Percentiles rank a stretch among this genome's conserved stretches.
Evolutionary conservation across 768 basidiomycete species (phyloP).

Genomic region (Pulveroboletus sp.): DNA sequence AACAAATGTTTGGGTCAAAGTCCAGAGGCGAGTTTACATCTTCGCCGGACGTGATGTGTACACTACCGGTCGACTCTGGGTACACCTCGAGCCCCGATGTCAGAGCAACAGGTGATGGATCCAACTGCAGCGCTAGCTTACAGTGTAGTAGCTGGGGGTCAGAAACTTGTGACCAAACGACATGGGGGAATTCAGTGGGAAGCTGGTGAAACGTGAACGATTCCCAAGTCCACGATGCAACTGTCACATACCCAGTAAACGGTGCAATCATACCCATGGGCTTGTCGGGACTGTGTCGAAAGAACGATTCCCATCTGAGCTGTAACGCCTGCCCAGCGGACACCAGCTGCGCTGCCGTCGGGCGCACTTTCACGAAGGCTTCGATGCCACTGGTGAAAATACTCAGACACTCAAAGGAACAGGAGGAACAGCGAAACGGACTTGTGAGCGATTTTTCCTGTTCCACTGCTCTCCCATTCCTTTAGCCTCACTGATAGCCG

Average conservation of each 20-base stretch:
- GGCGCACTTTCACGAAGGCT: conserved; percentile 53
- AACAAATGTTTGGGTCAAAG: conserved; percentile 40
- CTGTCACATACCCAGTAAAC: conserved; percentile 36
- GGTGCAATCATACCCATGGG: conserved; percentile 42
- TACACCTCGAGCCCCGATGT: conserved; percentile 29
- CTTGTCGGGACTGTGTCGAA: conserved; percentile 48
- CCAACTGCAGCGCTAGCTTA: too few relatives aligned
- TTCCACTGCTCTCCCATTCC: conserved; percentile 37
- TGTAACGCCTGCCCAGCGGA: conserved; percentile 43
- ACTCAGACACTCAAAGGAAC: not conserved
- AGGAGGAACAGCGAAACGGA: conserved; percentile 19
- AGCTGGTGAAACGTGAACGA: conserved; percentile 15
- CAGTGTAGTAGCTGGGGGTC: conserved; percentile 23
- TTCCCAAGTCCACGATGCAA: not conserved
- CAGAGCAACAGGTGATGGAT: not conserved
- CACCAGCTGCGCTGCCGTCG: conserved; percentile 43
- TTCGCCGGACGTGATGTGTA: conserved; percentile 43
- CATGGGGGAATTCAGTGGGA: conserved; percentile 13
- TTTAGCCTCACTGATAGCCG: conserved; percentile 20
- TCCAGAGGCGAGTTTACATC: conserved; percentile 39
- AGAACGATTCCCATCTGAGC: conserved; percentile 49
- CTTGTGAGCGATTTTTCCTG: conserved; percentile 53
- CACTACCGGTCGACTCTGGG: conserved; percentile 42
- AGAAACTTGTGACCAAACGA: conserved; percentile 25
- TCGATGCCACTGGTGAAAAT: conserved; percentile 42